phyloP scores from a whole-genome alignment of 1,284 basidiomycete genomes.

The Ustilago shanxiensis region DNA sequence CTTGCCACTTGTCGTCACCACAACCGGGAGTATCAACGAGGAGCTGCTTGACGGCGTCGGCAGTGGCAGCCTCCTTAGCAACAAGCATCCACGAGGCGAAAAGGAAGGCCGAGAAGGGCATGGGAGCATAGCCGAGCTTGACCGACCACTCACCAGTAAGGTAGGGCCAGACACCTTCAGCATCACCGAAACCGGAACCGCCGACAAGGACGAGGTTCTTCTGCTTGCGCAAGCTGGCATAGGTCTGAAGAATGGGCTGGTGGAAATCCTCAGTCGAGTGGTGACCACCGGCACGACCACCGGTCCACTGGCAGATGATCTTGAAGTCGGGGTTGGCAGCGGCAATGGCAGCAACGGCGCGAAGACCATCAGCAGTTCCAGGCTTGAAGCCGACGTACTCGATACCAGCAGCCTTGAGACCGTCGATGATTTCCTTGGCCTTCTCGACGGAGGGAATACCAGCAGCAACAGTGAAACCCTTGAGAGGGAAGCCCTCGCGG shows the following conservation, averaged over 20 bases:
- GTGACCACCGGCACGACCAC: slow-evolving; percentile 98
- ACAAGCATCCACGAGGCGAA: slow-evolving; percentile 98
- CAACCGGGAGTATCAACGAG: slow-evolving; percentile 96
- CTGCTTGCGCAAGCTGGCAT: slow-evolving; percentile 88
- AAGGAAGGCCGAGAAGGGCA: slow-evolving; percentile 97
- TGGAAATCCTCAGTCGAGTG: slow-evolving; percentile 99
- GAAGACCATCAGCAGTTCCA: slow-evolving; percentile 94
- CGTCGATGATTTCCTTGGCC: slow-evolving; percentile 89
- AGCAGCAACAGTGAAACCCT: slow-evolving; percentile 98
- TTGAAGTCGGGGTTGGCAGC: slow-evolving; percentile 94
- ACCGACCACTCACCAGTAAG: slow-evolving; percentile 95
- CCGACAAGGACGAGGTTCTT: slow-evolving; percentile 89
- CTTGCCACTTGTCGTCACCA: slow-evolving; percentile 90
- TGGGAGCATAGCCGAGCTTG: slow-evolving; percentile 87
- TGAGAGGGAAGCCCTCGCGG: slow-evolving; percentile 91
- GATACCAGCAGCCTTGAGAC: slow-evolving; percentile 82
- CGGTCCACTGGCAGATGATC: slow-evolving; percentile 99
- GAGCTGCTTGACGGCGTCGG: slow-evolving; percentile 92
- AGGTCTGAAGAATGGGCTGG: slow-evolving; percentile 91
- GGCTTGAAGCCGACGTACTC: slow-evolving; percentile 98
- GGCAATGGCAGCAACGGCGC: slow-evolving; percentile 96
- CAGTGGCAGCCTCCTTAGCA: slow-evolving; percentile 96
- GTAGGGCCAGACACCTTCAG: slow-evolving; percentile 97
- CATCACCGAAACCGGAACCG: slow-evolving; percentile 96
- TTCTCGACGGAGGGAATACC: slow-evolving; percentile 93